Base-by-base conservation (phyloP, 495 filamentous ascomycete species). In the Entonaema liquescens region DNA sequence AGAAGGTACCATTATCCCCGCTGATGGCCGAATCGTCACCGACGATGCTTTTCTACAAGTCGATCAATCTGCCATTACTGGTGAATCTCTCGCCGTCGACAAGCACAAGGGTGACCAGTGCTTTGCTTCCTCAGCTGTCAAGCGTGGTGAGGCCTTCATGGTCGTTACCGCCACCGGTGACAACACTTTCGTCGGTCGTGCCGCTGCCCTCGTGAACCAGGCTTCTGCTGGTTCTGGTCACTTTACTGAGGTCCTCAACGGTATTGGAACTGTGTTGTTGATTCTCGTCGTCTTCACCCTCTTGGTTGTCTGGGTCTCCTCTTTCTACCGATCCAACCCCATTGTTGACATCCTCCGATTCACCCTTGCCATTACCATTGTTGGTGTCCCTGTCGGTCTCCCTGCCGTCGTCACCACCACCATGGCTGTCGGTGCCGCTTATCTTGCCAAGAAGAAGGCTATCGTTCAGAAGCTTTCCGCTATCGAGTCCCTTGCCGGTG, bases 381-480 rank as follows among this genome's bases (percentile, higher is more conserved):
- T 97, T 67, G 94, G 94, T 87, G 94, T 97, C 28, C 94, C 94
- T 60, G 94, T 97, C 81, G 94, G 94, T 92, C 92, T 97, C 47
- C 94, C 94, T 19, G 94, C 94, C 65, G 94, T 97, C 77, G 94
- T 95, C 66, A 97, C 94, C 64, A 97, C 94, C 59, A 97, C 94
- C 68, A 94, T 97, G 93, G 93, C 94, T 81, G 94, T 97, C 75
- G 94, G 94, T 82, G 94, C 94, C 76, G 93, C 92, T 53, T 97
- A 97, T 79, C 86, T 97, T 67, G 94, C 94, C 63, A 94, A 92
- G 83, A 95, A 96, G 85, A 93, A 96, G 83, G 94, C 94, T 29
- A 97, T 97, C 75, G 94, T 97, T 74, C 94, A 97, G 84, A 97
- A 97, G 84, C 88, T 97, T 58, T 94, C 92, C 49, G 94, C 94